Conservation (phyloP, 176 grass and related monocot genomes). For the Rhipidocladum racemiflorum region DNA sequence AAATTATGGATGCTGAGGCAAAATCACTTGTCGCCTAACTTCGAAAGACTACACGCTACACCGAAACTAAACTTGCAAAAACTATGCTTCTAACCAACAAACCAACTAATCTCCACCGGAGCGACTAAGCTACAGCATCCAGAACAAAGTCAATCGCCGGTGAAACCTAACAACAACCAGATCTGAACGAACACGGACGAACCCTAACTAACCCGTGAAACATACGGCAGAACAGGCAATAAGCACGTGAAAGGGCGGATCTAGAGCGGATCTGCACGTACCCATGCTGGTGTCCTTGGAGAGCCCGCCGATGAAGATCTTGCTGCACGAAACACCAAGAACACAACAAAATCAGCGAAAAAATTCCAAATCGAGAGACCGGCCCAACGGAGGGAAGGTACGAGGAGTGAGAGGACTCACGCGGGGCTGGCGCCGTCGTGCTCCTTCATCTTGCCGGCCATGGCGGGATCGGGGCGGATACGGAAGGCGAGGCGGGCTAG, state of each 20-base stretch:
- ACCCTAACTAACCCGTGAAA: neutral
- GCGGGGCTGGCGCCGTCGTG: constrained; percentile 74
- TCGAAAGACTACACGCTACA: neutral
- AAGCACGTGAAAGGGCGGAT: neutral
- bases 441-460: constrained; percentile 65
- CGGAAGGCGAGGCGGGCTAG: neutral
- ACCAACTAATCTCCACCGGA: neutral
- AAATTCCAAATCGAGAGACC: neutral
- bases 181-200: constrained; percentile 23
- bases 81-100: neutral
- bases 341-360: constrained; percentile 4
- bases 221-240: neutral
- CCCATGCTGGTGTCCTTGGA: constrained; percentile 71
- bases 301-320: constrained; percentile 88
- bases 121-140: neutral
- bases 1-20: neutral
- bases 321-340: constrained; percentile 39
- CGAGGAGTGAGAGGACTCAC: constrained; percentile 34
- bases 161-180: neutral
- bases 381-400: neutral
- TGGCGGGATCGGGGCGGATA: neutral
- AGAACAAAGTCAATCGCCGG: neutral
- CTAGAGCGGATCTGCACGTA: constrained; percentile 23
- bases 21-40: neutral
- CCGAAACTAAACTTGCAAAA: neutral